Base-by-base conservation (phyloP, 352 stramenopile genomes). In the Pythium sukuiense region DNA sequence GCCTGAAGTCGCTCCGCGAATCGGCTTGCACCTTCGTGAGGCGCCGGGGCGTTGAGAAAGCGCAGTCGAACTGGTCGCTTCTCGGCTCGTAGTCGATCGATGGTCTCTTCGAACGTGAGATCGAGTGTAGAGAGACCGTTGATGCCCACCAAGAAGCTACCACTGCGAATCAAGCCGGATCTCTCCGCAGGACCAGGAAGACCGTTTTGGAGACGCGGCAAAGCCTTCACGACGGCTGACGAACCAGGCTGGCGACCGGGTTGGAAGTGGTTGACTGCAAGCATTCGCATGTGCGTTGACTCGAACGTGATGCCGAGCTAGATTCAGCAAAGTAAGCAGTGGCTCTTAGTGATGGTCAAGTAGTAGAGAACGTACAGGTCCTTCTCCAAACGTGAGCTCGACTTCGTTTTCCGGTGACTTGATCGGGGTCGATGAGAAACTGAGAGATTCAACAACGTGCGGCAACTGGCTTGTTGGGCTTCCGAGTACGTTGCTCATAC, bases 251-350 rank as follows among this genome's bases (percentile, higher is more conserved):
- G 75, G 0, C 61, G 62, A 18, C 71, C 72, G 24, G 65, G 70
- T 58, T 85, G 63, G 32, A 82, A 89, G 27, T 82, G 79, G 18
- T 76, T 83, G 13, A 80, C 76, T 3, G 81, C 77, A 2, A 93
- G 60, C 58, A 93, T 71, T 7, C 81, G 81, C 48, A 91, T 55
- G 48, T 90, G 82, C 1, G 85, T 91, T 7, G 85, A 83, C 61
- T 93, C 85, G 56, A 93, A 88, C 6, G 83, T 91, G 48, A 93
- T 91, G 5, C 85, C 85, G 52, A 93, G 75, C 85, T 93, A 55
- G 46, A 59, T 50, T 13, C 8, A 56, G 16, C 32, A 55, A 27
- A 59, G 66, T 37, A 24, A 24, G 20, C 20, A 24, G 20, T 24
- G 20, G 20, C 20, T 24, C 20, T 24, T 24, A 24, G 20, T 24